Base-by-base conservation (phyloP, 2,329 filamentous ascomycete species). In the Monascus ruber region DNA sequence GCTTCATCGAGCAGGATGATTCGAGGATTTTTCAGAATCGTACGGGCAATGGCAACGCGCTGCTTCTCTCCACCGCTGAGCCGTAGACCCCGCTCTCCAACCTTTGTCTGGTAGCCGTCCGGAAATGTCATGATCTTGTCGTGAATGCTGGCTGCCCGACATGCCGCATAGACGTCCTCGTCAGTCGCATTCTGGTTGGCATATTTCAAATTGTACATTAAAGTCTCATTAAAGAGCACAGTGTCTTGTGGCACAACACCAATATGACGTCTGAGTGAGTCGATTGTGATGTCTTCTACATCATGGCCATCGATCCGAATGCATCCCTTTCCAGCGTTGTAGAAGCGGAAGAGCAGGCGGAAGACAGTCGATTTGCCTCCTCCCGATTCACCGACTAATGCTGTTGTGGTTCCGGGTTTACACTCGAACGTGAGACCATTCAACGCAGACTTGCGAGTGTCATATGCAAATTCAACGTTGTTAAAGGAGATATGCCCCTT, bases 361-460 rank as follows among this genome's bases (percentile, higher is more conserved):
- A 98, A 95, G 25, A 98, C 76, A 0, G 91, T 98, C 2, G 89
- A 96, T 63, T 98, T 98, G 48, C 91, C 91, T 42, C 91, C 91
- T 34, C 91, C 91, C 27, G 89, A 96, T 61, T 96, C 89, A 47
- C 91, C 91, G 11, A 98, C 91, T 47, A 98, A 81, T 1, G 91
- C 91, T 5, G 89, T 98, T 0, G 88, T 96, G 1, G 87, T 95
- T 38, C 91, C 91, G 2, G 91, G 88, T 11, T 70, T 68, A 60
- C 88, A 95, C 46, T 82, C 80, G 62, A 98, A 96, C 46, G 76
- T 81, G 36, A 98, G 72, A 34, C 87, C 81, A 47, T 83, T 79
- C 45, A 98, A 66, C 1, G 91, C 91, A 5, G 87, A 81, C 58
- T 86, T 88, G 38, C 87, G 83, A 39, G 76, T 69, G 59, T 95